Conservation (phyloP, 768 basidiomycete species). For the Termitomyces sp. region DNA sequence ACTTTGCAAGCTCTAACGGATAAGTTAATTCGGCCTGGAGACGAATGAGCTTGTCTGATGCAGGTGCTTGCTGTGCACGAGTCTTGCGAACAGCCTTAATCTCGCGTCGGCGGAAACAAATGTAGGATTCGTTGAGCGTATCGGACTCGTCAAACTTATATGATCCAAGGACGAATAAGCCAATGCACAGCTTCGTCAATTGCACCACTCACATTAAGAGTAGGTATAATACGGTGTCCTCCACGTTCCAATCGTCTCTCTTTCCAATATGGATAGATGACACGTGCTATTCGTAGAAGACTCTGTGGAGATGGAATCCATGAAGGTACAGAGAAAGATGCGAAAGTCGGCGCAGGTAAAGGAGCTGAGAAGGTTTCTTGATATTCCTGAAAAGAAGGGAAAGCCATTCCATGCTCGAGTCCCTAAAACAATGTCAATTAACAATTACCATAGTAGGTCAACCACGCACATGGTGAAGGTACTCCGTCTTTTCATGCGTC, state of each 20-base stretch:
- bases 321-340: constrained; percentile 59
- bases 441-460: no score
- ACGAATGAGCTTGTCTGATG: constrained; percentile 83
- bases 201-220: constrained; percentile 65
- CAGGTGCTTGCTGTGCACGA: constrained; percentile 83
- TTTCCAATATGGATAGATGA: constrained; percentile 87
- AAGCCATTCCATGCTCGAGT: constrained; percentile 60
- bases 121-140: constrained; percentile 86
- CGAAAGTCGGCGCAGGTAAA: constrained; percentile 59
- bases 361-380: constrained; percentile 60
- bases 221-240: constrained; percentile 83
- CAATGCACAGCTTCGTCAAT: neutral
- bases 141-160: constrained; percentile 86
- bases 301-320: constrained; percentile 62
- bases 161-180: neutral
- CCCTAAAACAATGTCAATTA: constrained; percentile 30
- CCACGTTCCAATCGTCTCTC: constrained; percentile 73
- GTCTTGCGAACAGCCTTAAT: constrained; percentile 94
- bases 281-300: constrained; percentile 64
- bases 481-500: constrained; percentile 86
- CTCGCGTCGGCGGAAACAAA: constrained; percentile 95
- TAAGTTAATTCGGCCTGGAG: constrained; percentile 71
- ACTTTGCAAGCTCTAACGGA: constrained; percentile 67
- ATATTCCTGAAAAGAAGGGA: constrained; percentile 71
- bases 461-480: constrained; percentile 77